Evolutionary conservation across 306 rosid species (phyloP).

Genomic region (Fragaria ananassa): DNA sequence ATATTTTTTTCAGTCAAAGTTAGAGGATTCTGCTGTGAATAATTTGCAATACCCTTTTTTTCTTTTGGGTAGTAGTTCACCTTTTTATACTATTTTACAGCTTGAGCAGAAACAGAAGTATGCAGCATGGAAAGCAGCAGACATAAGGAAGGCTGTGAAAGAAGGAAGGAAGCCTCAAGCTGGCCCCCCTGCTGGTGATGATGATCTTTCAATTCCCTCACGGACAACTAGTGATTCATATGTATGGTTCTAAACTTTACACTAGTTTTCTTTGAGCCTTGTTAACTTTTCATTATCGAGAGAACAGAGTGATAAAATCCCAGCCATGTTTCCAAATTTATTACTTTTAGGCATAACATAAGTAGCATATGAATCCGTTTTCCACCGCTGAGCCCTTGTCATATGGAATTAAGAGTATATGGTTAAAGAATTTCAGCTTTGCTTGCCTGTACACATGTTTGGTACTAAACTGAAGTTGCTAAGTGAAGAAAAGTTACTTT

Average conservation of each 20-base stretch:
- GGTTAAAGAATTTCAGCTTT: background rate
- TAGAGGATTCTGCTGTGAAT: background rate
- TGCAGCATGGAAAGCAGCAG: slow-evolving; percentile 99
- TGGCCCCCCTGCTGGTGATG: slow-evolving; percentile 91
- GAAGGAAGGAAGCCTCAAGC: slow-evolving; percentile 87
- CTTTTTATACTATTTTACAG: slow-evolving; percentile 42
- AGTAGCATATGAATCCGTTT: no score
- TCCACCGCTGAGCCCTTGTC: background rate
- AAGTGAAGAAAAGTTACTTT: background rate
- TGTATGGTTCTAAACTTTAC: slow-evolving; percentile 48
- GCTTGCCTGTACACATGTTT: background rate
- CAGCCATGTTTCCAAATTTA: no score
- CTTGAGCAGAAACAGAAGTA: slow-evolving; percentile 98
- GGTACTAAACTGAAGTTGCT: background rate
- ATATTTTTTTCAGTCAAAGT: background rate
- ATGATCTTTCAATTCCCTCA: slow-evolving; percentile 63
- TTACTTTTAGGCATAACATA: background rate
- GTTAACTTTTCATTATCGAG: background rate
- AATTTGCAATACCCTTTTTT: background rate
- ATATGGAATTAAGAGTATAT: background rate
- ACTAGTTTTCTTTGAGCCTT: slow-evolving; percentile 4
- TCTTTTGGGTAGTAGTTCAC: background rate
- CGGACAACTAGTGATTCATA: slow-evolving; percentile 44
- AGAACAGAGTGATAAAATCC: background rate
- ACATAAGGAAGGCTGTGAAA: slow-evolving; percentile 95